phyloP scores from a whole-genome alignment of 805 yeast genomes.

The Hanseniaspora mollemarum region DNA sequence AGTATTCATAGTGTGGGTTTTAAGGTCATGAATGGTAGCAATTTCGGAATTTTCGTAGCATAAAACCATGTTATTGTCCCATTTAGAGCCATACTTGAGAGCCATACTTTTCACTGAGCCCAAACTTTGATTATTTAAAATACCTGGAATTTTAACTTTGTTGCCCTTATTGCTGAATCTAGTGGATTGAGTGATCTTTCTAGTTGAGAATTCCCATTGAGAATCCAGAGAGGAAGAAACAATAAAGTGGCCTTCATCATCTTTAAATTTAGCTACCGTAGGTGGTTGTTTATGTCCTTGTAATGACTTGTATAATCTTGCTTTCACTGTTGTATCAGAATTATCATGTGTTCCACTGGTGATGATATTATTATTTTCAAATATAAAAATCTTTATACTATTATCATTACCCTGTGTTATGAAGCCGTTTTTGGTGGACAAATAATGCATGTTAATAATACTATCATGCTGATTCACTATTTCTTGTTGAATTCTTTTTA shows the following conservation, averaged over 20 bases:
- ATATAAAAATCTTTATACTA: slow-evolving; percentile 75
- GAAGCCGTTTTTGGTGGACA: slow-evolving; percentile 84
- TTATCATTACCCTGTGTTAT: slow-evolving; percentile 89
- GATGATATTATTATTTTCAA: slow-evolving; percentile 46
- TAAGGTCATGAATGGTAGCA: slow-evolving; percentile 87
- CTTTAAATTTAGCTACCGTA: slow-evolving; percentile 59
- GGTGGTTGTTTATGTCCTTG: slow-evolving; percentile 98
- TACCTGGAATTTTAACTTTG: slow-evolving; percentile 48
- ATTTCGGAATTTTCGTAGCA: slow-evolving; percentile 71
- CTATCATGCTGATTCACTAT: slow-evolving; percentile 83
- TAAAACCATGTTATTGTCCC: slow-evolving; percentile 79
- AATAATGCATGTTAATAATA: slow-evolving; percentile 56
- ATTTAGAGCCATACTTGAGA: slow-evolving; percentile 68
- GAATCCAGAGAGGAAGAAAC: slow-evolving; percentile 82
- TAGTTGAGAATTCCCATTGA: slow-evolving; percentile 81
- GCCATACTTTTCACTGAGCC: slow-evolving; percentile 45
- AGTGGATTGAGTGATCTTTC: slow-evolving; percentile 94
- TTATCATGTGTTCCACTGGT: slow-evolving; percentile 29
- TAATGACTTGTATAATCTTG: slow-evolving; percentile 79
- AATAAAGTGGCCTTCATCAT: slow-evolving; percentile 68
- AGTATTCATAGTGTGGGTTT: slow-evolving; percentile 52
- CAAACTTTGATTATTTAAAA: slow-evolving; percentile 46
- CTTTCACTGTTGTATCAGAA: slow-evolving; percentile 52
- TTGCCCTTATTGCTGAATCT: slow-evolving; percentile 46
- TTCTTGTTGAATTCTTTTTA: slow-evolving; percentile 16